phyloP scores from a whole-genome alignment of 345 rosid genomes.

The Linum lewisii region DNA sequence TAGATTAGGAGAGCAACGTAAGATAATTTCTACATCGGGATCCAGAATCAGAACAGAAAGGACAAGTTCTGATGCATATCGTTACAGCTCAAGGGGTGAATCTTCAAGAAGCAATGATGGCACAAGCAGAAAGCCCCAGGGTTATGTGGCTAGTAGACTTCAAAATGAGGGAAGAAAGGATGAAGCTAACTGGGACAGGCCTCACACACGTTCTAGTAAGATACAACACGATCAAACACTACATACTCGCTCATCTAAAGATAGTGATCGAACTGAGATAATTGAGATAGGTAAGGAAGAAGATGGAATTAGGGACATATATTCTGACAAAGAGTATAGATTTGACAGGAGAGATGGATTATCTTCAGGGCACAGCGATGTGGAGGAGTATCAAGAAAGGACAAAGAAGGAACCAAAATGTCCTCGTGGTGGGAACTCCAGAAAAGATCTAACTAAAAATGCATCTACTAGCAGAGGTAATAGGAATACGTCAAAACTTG shows the following conservation, averaged over 20 bases:
- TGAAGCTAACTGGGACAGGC: constrained; percentile 13
- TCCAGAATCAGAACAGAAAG: constrained; percentile 27
- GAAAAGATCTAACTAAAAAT: constrained; percentile 14
- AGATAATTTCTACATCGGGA: constrained; percentile 21
- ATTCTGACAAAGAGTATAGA: constrained; percentile 20
- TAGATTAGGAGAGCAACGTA: constrained; percentile 9
- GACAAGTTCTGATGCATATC: constrained; percentile 28
- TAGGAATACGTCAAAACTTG: constrained; percentile 20
- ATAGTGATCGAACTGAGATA: constrained; percentile 22
- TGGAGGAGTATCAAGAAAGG: constrained; percentile 9
- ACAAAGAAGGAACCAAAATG: constrained; percentile 15
- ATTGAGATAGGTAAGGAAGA: constrained; percentile 32
- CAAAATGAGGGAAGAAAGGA: constrained; percentile 12
- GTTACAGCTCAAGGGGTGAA: constrained; percentile 21
- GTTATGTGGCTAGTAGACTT: constrained; percentile 23
- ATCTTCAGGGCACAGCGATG: constrained; percentile 10
- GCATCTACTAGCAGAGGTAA: constrained; percentile 9
- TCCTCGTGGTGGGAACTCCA: constrained; percentile 11
- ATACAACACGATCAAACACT: constrained; percentile 9
- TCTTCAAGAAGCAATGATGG: constrained; percentile 17
- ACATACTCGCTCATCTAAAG: constrained; percentile 12
- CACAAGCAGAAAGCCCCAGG: constrained; percentile 20
- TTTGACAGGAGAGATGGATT: constrained; percentile 16
- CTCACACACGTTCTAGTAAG: constrained; percentile 13
- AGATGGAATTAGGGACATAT: constrained; percentile 22